Evolutionary conservation across 2,329 filamentous ascomycete species (phyloP).

Genomic region (Diaporthe caulivora): DNA sequence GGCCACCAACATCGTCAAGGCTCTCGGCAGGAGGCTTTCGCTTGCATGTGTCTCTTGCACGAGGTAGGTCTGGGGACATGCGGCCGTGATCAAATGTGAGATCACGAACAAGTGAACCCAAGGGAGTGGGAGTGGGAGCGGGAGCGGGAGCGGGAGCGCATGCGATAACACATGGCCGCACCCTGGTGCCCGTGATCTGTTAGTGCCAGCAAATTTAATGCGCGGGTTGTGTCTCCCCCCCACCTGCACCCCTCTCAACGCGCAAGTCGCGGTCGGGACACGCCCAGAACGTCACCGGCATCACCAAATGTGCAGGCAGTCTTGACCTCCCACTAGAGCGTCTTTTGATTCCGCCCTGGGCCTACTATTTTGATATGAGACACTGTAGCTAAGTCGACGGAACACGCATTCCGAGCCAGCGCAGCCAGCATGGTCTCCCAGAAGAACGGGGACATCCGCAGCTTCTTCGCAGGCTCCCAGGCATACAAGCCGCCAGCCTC

Average conservation of each 20-base stretch:
- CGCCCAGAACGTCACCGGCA: neutral
- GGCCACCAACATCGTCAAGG: neutral
- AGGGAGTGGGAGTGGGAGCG: neutral
- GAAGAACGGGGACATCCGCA: conserved; percentile 51
- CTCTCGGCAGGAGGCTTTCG: neutral
- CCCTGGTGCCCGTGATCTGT: neutral
- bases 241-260: neutral
- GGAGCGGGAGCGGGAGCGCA: no score
- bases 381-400: neutral
- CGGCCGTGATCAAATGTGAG: neutral
- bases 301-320: neutral
- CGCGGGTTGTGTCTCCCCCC: neutral
- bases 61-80: neutral
- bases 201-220: neutral
- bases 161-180: neutral
- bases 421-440: conserved; percentile 6
- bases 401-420: conserved; percentile 1
- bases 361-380: neutral
- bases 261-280: conserved; percentile 16
- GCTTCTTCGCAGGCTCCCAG: conserved; percentile 51
- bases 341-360: neutral
- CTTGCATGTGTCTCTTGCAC: neutral
- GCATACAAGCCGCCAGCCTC: conserved; percentile 31
- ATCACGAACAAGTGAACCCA: neutral
- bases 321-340: neutral